These are phyloP conservation scores for Piper betle DNA, from an alignment of 164 flowering plant species.

Conservation along the genomic window DNA sequence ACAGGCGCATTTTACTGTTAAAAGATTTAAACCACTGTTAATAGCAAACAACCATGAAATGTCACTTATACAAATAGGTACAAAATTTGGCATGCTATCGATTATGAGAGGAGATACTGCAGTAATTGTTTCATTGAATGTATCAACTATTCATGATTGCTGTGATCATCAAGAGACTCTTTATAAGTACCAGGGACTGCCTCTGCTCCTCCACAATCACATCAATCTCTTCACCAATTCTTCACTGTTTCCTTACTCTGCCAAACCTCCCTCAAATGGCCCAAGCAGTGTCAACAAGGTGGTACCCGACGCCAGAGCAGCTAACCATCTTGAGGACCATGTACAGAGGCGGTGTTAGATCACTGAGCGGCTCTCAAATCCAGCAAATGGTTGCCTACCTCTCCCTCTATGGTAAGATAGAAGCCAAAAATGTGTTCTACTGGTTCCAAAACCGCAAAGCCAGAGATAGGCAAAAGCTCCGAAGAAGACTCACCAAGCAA, in stretches of 20 bases:
- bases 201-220: too few species aligned
- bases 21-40: too few species aligned
- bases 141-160: too few species aligned
- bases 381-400: constrained; percentile 70
- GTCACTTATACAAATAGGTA: too few species aligned
- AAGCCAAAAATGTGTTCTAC: constrained; percentile 77
- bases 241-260: background rate
- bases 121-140: too few species aligned
- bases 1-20: too few species aligned
- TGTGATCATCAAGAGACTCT: too few species aligned
- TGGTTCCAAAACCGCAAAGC: constrained; percentile 95
- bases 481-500: constrained; percentile 37
- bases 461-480: constrained; percentile 68
- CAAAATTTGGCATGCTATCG: too few species aligned
- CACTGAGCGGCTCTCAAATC: constrained; percentile 60
- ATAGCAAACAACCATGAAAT: too few species aligned
- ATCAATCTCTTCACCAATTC: too few species aligned
- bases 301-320: constrained; percentile 88
- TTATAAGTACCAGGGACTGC: too few species aligned
- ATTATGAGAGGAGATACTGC: too few species aligned
- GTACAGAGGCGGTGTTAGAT: constrained; percentile 50
- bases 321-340: constrained; percentile 70
- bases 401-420: constrained; percentile 59
- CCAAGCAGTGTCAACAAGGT: constrained; percentile 43
- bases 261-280: constrained; percentile 19